Evolutionary conservation across 1,284 basidiomycete genomes (phyloP).

Genomic region (Meira miltonrushii): DNA sequence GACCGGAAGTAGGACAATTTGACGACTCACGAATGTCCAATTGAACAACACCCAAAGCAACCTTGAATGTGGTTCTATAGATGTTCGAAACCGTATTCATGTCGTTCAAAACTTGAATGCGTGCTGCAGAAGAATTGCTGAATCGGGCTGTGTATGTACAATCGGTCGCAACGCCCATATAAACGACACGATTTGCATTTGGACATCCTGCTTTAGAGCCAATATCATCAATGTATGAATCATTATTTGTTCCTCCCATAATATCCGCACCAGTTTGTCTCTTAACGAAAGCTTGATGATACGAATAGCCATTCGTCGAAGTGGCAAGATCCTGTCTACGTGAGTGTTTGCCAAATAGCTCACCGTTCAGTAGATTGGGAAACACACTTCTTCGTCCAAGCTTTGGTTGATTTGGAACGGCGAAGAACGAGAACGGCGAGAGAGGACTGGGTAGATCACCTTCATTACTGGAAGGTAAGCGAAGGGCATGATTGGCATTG

Average conservation of each 20-base stretch:
- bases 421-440: constrained; percentile 36
- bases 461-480: constrained; percentile 30
- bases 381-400: neutral
- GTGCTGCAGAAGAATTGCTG: constrained; percentile 55
- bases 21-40: constrained; percentile 62
- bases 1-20: constrained; percentile 50
- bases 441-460: constrained; percentile 17
- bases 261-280: constrained; percentile 26
- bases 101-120: constrained; percentile 65
- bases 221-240: constrained; percentile 42
- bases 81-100: constrained; percentile 70
- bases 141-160: constrained; percentile 62
- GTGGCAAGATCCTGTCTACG: neutral
- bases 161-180: constrained; percentile 82
- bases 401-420: constrained; percentile 11
- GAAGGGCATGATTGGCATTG: constrained; percentile 33
- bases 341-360: neutral
- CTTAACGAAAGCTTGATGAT: constrained; percentile 9
- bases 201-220: constrained; percentile 67
- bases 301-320: neutral
- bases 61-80: constrained; percentile 72
- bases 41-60: constrained; percentile 77
- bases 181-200: constrained; percentile 67
- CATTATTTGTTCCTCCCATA: constrained; percentile 10
- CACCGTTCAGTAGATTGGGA: neutral